Evolutionary conservation across 805 yeast genomes (phyloP).

Genomic region (Teunomyces gatunensis): DNA sequence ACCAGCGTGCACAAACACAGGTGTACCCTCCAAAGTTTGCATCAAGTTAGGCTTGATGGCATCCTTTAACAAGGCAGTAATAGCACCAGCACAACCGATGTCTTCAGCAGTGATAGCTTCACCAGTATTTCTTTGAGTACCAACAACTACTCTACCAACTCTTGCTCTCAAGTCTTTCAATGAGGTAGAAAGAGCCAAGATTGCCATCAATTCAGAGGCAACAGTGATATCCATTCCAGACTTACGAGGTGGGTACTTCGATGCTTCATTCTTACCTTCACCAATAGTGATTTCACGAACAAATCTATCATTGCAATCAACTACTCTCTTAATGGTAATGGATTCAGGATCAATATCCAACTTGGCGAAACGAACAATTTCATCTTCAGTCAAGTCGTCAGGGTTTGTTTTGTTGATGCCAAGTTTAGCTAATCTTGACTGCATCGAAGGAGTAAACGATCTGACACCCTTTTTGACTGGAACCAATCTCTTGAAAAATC

Average conservation of each 20-base stretch:
- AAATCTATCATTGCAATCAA: conserved; percentile 91
- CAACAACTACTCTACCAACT: conserved; percentile 87
- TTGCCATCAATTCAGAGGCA: conserved; percentile 96
- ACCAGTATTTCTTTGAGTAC: conserved; percentile 64
- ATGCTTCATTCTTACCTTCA: conserved; percentile 80
- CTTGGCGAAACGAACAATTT: conserved; percentile 70
- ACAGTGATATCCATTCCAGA: conserved; percentile 96
- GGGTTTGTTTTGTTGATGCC: conserved; percentile 85
- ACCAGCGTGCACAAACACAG: conserved; percentile 96
- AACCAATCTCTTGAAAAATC: conserved; percentile 80
- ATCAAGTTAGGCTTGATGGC: conserved; percentile 94
- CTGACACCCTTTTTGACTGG: conserved; percentile 82
- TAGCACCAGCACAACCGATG: conserved; percentile 92
- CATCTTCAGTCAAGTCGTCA: conserved; percentile 73
- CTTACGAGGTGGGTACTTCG: conserved; percentile 74
- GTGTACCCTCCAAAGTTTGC: conserved; percentile 98
- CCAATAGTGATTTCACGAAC: conserved; percentile 88
- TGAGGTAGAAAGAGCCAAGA: conserved; percentile 77
- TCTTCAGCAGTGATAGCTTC: conserved; percentile 92
- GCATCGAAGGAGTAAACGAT: conserved; percentile 75
- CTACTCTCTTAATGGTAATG: conserved; percentile 89
- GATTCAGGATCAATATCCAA: conserved; percentile 87
- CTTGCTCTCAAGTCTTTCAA: conserved; percentile 83
- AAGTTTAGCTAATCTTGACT: conserved; percentile 68
- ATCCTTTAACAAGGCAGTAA: conserved; percentile 91